Percentiles rank a stretch among this genome's conserved stretches.
phyloP scores from a whole-genome alignment of 2,329 filamentous ascomycete species.

The Fusarium liriodendri region DNA sequence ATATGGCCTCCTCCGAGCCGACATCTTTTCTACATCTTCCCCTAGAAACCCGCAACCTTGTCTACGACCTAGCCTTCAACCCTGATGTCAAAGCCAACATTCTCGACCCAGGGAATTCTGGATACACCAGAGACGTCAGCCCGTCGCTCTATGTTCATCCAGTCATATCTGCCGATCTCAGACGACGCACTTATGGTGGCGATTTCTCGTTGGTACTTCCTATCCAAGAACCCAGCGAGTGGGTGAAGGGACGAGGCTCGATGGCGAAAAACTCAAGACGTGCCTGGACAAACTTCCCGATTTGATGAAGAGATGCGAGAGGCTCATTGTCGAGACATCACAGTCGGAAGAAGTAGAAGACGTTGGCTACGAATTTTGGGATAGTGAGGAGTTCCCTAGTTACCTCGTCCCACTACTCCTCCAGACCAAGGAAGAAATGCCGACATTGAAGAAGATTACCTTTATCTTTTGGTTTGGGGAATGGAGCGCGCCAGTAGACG shows the following conservation, averaged over 20 bases:
- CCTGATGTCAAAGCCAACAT: background rate
- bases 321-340: background rate
- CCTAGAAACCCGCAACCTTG: background rate
- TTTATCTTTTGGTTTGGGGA: constrained; percentile 5
- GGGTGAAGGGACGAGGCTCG: background rate
- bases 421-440: background rate
- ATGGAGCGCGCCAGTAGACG: background rate
- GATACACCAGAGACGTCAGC: background rate
- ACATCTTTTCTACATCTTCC: background rate
- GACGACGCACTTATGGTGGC: background rate
- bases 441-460: background rate
- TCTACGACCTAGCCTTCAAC: background rate
- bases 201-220: background rate
- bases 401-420: background rate
- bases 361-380: background rate
- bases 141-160: background rate
- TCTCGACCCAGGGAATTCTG: background rate
- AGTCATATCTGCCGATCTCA: background rate
- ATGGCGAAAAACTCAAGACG: background rate
- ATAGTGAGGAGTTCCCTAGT: background rate
- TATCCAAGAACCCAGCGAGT: background rate
- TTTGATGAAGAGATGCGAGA: background rate
- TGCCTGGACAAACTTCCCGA: background rate
- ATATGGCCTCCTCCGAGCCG: background rate
- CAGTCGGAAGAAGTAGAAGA: background rate